A percentile compares a stretch with the other conserved stretches of the same genome.
Conservation (phyloP, 2,329 filamentous ascomycete genomes). For the Botryotinia convoluta region DNA sequence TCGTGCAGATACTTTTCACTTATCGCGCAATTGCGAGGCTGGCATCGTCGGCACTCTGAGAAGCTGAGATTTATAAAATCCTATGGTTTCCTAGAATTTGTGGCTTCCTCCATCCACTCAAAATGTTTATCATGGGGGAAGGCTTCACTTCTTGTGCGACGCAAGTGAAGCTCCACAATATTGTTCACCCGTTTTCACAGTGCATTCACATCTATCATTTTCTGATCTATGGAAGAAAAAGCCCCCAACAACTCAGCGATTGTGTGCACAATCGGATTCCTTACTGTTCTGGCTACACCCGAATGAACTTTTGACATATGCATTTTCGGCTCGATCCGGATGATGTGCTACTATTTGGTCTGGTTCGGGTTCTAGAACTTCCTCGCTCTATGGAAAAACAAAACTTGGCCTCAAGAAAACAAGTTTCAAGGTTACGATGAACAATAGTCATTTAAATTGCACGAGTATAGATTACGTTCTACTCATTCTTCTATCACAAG, state of each 20-base stretch:
- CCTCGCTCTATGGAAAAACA: not conserved
- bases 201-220: constrained; percentile 5
- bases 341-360: not conserved
- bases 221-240: not conserved
- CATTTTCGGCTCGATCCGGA: not conserved
- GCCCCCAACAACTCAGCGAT: not conserved
- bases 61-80: not conserved
- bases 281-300: not conserved
- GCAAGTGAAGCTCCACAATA: not conserved
- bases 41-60: not conserved
- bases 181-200: not conserved
- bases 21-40: not conserved
- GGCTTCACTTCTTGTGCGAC: not conserved
- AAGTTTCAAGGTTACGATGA: not conserved
- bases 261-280: not conserved
- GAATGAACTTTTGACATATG: not conserved
- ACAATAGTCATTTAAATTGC: not conserved
- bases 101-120: not conserved
- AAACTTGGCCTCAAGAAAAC: not conserved
- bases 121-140: not conserved
- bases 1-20: constrained; percentile 1
- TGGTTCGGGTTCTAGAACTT: constrained; percentile 2
- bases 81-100: not conserved
- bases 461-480: not conserved
- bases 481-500: not conserved